phyloP scores from a whole-genome alignment of 2,329 filamentous ascomycete genomes.

The Alternaria ethzedia region DNA sequence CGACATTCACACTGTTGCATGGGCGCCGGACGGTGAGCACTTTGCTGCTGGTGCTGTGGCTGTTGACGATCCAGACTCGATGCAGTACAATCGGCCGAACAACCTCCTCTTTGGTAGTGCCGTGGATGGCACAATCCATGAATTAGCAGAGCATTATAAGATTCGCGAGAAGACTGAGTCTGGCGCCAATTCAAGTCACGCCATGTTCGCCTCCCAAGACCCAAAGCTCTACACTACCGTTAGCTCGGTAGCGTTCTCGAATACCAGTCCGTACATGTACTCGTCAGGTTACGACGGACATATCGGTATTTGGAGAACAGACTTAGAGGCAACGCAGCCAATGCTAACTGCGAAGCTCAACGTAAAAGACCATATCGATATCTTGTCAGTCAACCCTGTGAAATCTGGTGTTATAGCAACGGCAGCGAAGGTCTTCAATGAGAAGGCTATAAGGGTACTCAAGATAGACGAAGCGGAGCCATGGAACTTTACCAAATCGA shows the following conservation, averaged over 20 bases:
- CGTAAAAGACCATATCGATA: slow-evolving; percentile 58
- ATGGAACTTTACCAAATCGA: slow-evolving; percentile 10
- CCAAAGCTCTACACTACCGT: slow-evolving; percentile 63
- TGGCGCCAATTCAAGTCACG: slow-evolving; percentile 52
- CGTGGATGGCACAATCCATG: slow-evolving; percentile 51
- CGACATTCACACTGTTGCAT: slow-evolving; percentile 63
- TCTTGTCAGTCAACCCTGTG: slow-evolving; percentile 55
- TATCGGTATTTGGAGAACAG: slow-evolving; percentile 52
- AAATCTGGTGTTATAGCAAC: slow-evolving; percentile 55
- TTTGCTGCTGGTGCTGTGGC: slow-evolving; percentile 66
- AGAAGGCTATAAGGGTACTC: slow-evolving; percentile 46
- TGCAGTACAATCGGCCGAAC: slow-evolving; percentile 65
- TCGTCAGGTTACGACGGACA: slow-evolving; percentile 63
- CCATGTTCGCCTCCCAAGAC: slow-evolving; percentile 59
- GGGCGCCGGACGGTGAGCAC: slow-evolving; percentile 60
- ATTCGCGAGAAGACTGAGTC: slow-evolving; percentile 48
- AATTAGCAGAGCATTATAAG: slow-evolving; percentile 61
- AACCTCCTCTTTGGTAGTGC: slow-evolving; percentile 63
- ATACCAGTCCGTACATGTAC: slow-evolving; percentile 54
- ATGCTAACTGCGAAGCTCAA: slow-evolving; percentile 33
- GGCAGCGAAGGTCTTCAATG: slow-evolving; percentile 48
- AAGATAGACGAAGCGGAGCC: slow-evolving; percentile 22
- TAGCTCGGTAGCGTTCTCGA: slow-evolving; percentile 60
- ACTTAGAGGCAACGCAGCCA: slow-evolving; percentile 31
- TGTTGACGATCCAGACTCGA: slow-evolving; percentile 61